A percentile compares a stretch with the other conserved stretches of the same genome.
Conservation (phyloP, 257 asterid genomes). For the Rhazya stricta region DNA sequence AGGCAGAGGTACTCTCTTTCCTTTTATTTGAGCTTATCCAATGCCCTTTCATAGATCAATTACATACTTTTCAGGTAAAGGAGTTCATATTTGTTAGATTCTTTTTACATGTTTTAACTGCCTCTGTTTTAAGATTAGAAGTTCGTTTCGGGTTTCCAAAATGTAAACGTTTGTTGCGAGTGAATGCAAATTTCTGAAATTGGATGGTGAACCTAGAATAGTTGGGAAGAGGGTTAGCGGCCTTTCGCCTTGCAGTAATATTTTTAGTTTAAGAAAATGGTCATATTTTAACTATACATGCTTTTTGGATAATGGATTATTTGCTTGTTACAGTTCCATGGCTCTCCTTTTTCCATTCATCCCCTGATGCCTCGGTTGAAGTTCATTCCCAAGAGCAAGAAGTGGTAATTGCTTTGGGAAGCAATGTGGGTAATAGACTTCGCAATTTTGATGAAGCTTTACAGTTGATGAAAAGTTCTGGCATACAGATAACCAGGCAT, state of each 20-base stretch:
- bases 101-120: not conserved
- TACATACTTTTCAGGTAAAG: not conserved
- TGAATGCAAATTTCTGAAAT: not conserved
- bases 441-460: conserved; percentile 75
- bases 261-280: not conserved
- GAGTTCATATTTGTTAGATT: not conserved
- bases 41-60: not conserved
- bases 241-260: not conserved
- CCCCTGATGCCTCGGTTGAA: conserved; percentile 44
- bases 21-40: conserved; percentile 1
- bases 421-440: conserved; percentile 84
- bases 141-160: not conserved
- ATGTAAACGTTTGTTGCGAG: not conserved
- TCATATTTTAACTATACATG: not conserved
- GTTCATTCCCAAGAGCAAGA: conserved; percentile 74
- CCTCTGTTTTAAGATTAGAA: not conserved
- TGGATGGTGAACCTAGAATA: not conserved
- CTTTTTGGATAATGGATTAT: conserved; percentile 2
- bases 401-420: conserved; percentile 82
- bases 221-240: conserved; percentile 9
- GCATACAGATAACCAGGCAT: conserved; percentile 64
- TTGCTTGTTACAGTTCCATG: conserved; percentile 32
- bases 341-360: conserved; percentile 35
- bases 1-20: conserved; percentile 40
- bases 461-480: conserved; percentile 66